These are phyloP conservation scores for Pseudozyma flocculosa DNA, from an alignment of 1,284 basidiomycete genomes.

Conservation along the genomic window DNA sequence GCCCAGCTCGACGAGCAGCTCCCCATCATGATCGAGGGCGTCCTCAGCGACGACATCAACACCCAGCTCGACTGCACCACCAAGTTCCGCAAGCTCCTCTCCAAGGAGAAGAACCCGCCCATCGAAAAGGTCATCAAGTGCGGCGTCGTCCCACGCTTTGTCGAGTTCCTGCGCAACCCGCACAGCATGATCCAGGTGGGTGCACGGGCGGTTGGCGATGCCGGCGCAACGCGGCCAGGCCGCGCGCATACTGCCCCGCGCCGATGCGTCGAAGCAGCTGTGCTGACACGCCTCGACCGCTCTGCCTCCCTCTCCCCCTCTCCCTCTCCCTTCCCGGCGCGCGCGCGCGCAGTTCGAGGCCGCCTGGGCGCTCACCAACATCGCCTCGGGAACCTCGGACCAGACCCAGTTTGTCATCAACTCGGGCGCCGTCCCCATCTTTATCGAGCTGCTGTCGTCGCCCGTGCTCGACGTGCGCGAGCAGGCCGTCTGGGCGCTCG, in stretches of 20 bases:
- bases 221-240: too few relatives aligned
- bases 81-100: conserved; percentile 92
- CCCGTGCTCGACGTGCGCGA: conserved; percentile 57
- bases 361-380: conserved; percentile 99
- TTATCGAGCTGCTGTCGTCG: conserved; percentile 66
- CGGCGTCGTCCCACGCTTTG: conserved; percentile 94
- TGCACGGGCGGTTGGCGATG: too few relatives aligned
- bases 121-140: conserved; percentile 98
- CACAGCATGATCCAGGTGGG: conserved; percentile 93
- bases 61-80: conserved; percentile 88
- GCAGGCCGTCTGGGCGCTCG: conserved; percentile 58
- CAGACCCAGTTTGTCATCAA: conserved; percentile 98
- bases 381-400: conserved; percentile 96
- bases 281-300: too few relatives aligned
- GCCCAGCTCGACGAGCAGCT: conserved; percentile 75
- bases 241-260: too few relatives aligned
- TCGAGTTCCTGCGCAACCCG: conserved; percentile 83
- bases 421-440: conserved; percentile 92
- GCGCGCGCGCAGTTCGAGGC: conserved; percentile 99
- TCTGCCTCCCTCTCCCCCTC: too few relatives aligned
- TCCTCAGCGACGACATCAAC: conserved; percentile 88
- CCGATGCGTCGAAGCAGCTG: too few relatives aligned
- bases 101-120: conserved; percentile 99
- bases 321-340: too few relatives aligned
- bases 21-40: conserved; percentile 78